Evolutionary conservation across 2,329 filamentous ascomycete species (phyloP).

Genomic region (Cladosporium sp.): DNA sequence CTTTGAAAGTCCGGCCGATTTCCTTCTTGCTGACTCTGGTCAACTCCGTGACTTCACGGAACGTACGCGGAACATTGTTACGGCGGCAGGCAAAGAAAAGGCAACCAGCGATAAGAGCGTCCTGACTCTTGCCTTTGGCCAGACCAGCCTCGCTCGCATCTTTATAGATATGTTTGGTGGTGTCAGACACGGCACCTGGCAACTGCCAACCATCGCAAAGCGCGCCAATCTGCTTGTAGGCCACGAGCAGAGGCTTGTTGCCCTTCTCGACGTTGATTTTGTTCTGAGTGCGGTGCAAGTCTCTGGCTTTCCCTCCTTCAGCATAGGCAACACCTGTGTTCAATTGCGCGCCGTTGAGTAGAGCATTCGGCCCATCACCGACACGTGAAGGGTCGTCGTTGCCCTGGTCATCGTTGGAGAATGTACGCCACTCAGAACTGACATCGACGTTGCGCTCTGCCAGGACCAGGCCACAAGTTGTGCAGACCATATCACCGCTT

Average conservation of each 20-base stretch:
- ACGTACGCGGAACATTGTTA: conserved; percentile 81
- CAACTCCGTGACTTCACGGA: conserved; percentile 89
- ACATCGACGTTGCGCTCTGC: conserved; percentile 91
- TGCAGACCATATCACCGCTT: conserved; percentile 88
- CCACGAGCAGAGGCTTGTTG: conserved; percentile 76
- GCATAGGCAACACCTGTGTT: conserved; percentile 87
- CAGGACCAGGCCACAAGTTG: conserved; percentile 85
- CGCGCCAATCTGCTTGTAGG: conserved; percentile 83
- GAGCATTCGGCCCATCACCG: conserved; percentile 85
- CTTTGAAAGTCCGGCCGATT: conserved; percentile 93
- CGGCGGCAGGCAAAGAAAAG: conserved; percentile 98
- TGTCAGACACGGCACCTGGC: conserved; percentile 77
- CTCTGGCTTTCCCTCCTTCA: conserved; percentile 59
- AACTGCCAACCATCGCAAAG: conserved; percentile 85
- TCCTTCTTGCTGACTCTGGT: conserved; percentile 97
- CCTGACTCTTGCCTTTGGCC: conserved; percentile 93
- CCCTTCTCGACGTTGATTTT: conserved; percentile 78
- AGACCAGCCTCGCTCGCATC: conserved; percentile 87
- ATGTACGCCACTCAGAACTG: conserved; percentile 97
- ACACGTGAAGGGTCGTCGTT: conserved; percentile 98
- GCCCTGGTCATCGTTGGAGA: conserved; percentile 96
- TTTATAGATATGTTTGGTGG: conserved; percentile 94
- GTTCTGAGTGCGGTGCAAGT: conserved; percentile 81
- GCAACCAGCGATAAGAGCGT: conserved; percentile 91
- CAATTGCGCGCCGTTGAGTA: conserved; percentile 86